A percentile compares a stretch with the other conserved stretches of the same genome.
These are phyloP conservation scores for Alloteropsis semialata DNA, from an alignment of 176 grass and related monocot genomes.

Conservation along the genomic window DNA sequence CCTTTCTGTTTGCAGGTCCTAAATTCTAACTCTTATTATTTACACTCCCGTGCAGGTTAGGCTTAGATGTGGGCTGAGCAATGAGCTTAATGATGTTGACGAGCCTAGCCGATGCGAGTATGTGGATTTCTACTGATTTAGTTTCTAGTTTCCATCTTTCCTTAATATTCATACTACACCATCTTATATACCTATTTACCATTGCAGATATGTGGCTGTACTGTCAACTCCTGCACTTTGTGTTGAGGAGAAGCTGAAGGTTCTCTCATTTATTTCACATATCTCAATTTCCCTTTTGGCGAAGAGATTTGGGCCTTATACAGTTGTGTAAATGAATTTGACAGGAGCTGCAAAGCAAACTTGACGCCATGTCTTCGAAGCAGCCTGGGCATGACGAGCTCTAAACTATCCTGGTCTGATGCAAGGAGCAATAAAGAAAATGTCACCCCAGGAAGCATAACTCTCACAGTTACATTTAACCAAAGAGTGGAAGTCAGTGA, in stretches of 20 bases:
- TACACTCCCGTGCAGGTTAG: constrained; percentile 56
- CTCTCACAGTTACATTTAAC: constrained; percentile 20
- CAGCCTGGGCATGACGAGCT: constrained; percentile 69
- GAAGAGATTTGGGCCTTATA: constrained; percentile 20
- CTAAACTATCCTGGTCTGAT: constrained; percentile 29
- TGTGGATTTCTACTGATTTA: constrained; percentile 19
- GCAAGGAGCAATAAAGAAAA: not conserved
- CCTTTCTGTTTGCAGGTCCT: not conserved
- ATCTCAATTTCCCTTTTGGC: not conserved
- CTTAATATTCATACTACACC: not conserved
- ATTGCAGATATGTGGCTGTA: constrained; percentile 75
- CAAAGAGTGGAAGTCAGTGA: not conserved
- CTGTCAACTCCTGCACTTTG: constrained; percentile 79
- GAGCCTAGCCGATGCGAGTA: constrained; percentile 99
- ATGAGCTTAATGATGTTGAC: constrained; percentile 77
- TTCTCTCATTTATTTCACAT: not conserved
- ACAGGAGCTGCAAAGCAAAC: constrained; percentile 81
- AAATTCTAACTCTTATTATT: not conserved
- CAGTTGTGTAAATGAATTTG: constrained; percentile 22
- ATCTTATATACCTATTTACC: constrained; percentile 6
- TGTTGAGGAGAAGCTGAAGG: constrained; percentile 80
- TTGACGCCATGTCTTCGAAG: constrained; percentile 42
- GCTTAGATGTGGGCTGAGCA: constrained; percentile 83
- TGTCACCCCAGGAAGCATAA: constrained; percentile 21
- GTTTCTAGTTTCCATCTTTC: constrained; percentile 4